A percentile compares a stretch with the other conserved stretches of the same genome.
Evolutionary conservation across 106 monocot genomes (phyloP).

Genomic region (Agapanthus africanus): DNA sequence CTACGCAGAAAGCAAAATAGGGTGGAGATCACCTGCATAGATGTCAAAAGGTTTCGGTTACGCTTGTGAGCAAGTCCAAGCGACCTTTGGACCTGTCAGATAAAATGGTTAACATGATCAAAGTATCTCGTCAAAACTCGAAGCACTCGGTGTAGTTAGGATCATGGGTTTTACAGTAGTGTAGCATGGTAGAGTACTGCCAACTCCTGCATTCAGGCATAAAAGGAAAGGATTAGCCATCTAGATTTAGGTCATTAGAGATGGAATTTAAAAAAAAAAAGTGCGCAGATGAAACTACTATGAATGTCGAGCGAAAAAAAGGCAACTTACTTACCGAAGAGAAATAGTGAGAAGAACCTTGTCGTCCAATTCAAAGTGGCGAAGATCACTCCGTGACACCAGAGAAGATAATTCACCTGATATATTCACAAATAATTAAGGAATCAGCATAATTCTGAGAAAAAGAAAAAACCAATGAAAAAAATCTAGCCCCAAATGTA

Average conservation of each 20-base stretch:
- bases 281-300: too few species aligned
- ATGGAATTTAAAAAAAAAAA: too few species aligned
- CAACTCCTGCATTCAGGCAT: constrained; percentile 63
- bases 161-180: too few species aligned
- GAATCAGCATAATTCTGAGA: too few species aligned
- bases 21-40: constrained; percentile 43
- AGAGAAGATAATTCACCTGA: constrained; percentile 53
- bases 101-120: neutral
- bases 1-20: too few species aligned
- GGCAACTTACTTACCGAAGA: constrained; percentile 52
- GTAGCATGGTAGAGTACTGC: constrained; percentile 62
- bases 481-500: neutral
- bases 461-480: neutral
- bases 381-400: constrained; percentile 47
- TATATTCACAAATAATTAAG: too few species aligned
- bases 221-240: too few species aligned
- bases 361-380: constrained; percentile 55
- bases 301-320: too few species aligned
- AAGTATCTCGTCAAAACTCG: too few species aligned
- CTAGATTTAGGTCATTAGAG: too few species aligned
- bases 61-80: constrained; percentile 76
- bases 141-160: too few species aligned
- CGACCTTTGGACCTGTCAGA: constrained; percentile 46
- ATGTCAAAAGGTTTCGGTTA: constrained; percentile 31
- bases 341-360: constrained; percentile 59